phyloP scores from a whole-genome alignment of 805 yeast genomes.

The Hanseniaspora pseudoguilliermondii region DNA sequence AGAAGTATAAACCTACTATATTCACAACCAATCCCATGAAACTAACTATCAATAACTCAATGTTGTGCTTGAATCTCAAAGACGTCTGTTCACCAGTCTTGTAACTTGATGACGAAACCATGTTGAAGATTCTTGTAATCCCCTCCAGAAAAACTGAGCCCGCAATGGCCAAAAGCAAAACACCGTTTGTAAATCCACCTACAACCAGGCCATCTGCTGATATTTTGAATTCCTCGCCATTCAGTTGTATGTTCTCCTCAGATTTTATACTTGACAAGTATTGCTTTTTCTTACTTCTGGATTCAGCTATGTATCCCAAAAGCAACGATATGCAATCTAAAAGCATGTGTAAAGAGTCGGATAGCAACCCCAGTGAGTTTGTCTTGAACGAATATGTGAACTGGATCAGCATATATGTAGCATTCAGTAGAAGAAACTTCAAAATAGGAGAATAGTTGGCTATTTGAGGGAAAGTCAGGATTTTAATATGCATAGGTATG shows the following conservation, averaged over 20 bases:
- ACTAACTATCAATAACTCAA: conserved; percentile 76
- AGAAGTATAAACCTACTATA: conserved; percentile 84
- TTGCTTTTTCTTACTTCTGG: conserved; percentile 35
- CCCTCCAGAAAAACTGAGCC: conserved; percentile 83
- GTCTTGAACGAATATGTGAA: conserved; percentile 83
- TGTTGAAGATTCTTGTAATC: conserved; percentile 53
- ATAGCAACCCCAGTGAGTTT: conserved; percentile 76
- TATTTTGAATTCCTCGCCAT: conserved; percentile 75
- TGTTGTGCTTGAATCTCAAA: conserved; percentile 61
- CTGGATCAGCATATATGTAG: conserved; percentile 90
- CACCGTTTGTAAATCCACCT: conserved; percentile 93
- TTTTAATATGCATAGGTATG: conserved; percentile 11
- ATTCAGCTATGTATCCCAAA: conserved; percentile 78
- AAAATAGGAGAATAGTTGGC: conserved; percentile 43
- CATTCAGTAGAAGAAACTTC: conserved; percentile 69
- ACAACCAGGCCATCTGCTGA: conserved; percentile 50
- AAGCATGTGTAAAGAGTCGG: conserved; percentile 94
- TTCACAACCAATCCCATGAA: conserved; percentile 76
- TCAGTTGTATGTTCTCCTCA: conserved; percentile 29
- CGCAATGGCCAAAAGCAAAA: conserved; percentile 74
- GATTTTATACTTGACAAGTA: neutral
- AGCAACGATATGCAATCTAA: conserved; percentile 84
- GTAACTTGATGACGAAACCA: neutral
- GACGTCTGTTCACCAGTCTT: conserved; percentile 37
- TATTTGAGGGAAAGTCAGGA: conserved; percentile 9